Base-by-base conservation (phyloP, 441 rosid genomes). In the Adansonia madagascariensis region DNA sequence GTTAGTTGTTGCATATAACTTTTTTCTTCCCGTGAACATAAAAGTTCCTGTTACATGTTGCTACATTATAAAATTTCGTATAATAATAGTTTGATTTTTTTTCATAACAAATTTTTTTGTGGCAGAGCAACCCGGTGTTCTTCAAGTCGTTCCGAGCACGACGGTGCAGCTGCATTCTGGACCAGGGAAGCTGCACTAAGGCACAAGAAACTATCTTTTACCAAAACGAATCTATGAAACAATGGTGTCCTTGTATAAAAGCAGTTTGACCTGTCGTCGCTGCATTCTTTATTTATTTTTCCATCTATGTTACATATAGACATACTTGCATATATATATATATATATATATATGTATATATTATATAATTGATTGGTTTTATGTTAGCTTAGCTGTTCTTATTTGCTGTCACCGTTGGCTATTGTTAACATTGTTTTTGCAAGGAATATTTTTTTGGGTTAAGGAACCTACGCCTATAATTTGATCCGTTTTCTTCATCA, bases 121-220 rank as follows among this genome's bases (percentile, higher is more conserved):
- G 76, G 86, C 95, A 94, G 98, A 88, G 71, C 89, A 85, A 86
- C 95, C 94, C 2, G 97, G 97, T 61, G 97, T 94, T 65, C 84
- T 91, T 86, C 94, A 89, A 79, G 91, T 92, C 74, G 86, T 86
- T 27, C 91, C 89, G 1, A 89, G 88, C 89, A 80, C 75, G 89
- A 89, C 85, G 11, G 75, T 83, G 22, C 95, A 89, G 83, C 85
- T 92, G 80, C 93, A 90, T 82, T 50, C 85, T 6, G 84, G 82
- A 78, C 76, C 88, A 47, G 85, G 80, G 59, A 85, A 66, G 73
- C 79, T 84, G 57, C 84, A 79, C 79, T 87, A 76, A 61, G 64
- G 11, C 60, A 52, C 22, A 47, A 3, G 1, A 76, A 73, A 47
- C 68, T 79, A 27, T 31, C 17, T 6, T 5, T 41, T 44, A 62